Percentiles rank a stretch among this genome's conserved stretches.
These are phyloP conservation scores for Colletotrichum musae DNA, from an alignment of 2,329 filamentous ascomycete genomes.

Conservation along the genomic window DNA sequence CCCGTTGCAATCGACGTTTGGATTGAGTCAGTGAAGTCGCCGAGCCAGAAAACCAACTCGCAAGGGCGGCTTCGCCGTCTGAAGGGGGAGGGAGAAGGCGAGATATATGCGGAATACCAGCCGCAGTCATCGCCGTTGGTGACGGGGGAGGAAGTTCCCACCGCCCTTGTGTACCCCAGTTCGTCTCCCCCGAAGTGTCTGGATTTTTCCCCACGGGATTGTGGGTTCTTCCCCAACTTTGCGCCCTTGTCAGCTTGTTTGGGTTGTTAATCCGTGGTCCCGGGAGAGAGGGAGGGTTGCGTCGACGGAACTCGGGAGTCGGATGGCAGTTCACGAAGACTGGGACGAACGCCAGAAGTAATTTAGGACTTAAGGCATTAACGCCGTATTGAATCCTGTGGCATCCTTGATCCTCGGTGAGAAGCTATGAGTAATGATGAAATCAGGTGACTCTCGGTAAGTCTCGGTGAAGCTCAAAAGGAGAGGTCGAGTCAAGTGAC, in stretches of 20 bases:
- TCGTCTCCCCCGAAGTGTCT: not conserved
- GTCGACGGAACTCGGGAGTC: constrained; percentile 37
- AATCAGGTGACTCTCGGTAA: no score
- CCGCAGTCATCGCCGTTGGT: not conserved
- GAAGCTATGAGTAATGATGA: not conserved
- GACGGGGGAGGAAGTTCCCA: not conserved
- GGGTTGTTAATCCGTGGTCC: not conserved
- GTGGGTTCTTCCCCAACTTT: constrained; percentile 33
- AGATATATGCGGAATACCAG: constrained; percentile 18
- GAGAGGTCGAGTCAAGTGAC: no score
- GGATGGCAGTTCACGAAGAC: constrained; percentile 17
- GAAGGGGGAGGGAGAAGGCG: not conserved
- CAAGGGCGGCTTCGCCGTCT: not conserved
- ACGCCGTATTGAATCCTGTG: not conserved
- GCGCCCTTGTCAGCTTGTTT: constrained; percentile 2
- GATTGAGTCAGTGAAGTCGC: constrained; percentile 23
- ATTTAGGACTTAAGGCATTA: constrained; percentile 3
- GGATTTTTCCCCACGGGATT: constrained; percentile 32
- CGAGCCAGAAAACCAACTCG: constrained; percentile 11
- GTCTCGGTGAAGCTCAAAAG: no score
- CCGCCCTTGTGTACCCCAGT: constrained; percentile 31
- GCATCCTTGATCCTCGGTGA: constrained; percentile 6
- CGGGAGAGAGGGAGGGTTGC: not conserved
- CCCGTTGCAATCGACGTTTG: constrained; percentile 14
- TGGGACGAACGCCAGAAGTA: constrained; percentile 8